Evolutionary conservation across 441 rosid species (phyloP).

Genomic region (Breynia disticha): DNA sequence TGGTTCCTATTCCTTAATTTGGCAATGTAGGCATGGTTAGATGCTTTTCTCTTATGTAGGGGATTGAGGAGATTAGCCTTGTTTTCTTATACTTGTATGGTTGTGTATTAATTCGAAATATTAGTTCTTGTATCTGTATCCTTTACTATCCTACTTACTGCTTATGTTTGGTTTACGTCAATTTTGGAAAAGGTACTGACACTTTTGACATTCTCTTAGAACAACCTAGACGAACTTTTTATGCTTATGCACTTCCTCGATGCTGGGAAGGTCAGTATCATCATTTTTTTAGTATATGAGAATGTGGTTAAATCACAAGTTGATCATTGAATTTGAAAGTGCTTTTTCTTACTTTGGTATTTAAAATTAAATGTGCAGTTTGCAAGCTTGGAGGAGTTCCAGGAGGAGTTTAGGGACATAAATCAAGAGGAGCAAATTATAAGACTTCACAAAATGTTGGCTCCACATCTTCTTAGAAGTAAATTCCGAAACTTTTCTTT

Average conservation of each 20-base stretch:
- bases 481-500: slow-evolving; percentile 23
- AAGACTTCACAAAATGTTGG: slow-evolving; percentile 93
- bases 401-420: slow-evolving; percentile 95
- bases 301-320: slow-evolving; percentile 9
- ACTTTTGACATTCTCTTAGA: slow-evolving; percentile 48
- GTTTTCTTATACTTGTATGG: no score
- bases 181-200: slow-evolving; percentile 16
- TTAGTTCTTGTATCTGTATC: no score
- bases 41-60: no score
- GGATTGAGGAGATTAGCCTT: no score
- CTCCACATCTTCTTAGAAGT: slow-evolving; percentile 98
- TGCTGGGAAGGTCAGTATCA: slow-evolving; percentile 83
- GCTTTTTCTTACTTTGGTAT: slow-evolving; percentile 13
- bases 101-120: no score
- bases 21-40: no score
- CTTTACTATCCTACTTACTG: neutral
- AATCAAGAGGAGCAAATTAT: slow-evolving; percentile 97
- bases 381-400: slow-evolving; percentile 95
- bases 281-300: slow-evolving; percentile 9
- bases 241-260: slow-evolving; percentile 99
- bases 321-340: slow-evolving; percentile 1
- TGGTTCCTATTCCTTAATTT: no score
- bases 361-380: slow-evolving; percentile 52
- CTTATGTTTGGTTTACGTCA: slow-evolving; percentile 4
- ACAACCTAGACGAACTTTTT: slow-evolving; percentile 98